These are phyloP conservation scores for Naganishia randhawae DNA, from an alignment of 768 basidiomycete genomes.

Conservation along the genomic window DNA sequence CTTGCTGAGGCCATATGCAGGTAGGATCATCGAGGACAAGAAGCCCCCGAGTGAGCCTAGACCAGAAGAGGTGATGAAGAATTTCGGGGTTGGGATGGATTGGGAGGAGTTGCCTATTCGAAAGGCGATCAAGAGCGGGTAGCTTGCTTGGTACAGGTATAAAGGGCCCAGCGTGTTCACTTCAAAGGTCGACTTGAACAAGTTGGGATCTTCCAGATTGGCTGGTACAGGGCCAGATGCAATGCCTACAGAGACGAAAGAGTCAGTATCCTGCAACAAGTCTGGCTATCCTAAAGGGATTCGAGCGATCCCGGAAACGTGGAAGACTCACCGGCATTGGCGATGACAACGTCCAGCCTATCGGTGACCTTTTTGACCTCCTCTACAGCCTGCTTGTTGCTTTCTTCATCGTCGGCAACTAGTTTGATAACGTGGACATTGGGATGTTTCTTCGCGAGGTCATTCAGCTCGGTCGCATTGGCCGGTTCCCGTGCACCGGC, in stretches of 20 bases:
- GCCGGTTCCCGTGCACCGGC: conserved; percentile 30
- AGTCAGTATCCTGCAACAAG: not conserved
- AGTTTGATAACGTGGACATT: conserved; percentile 31
- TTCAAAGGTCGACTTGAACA: conserved; percentile 5
- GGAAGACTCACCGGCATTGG: conserved; percentile 35
- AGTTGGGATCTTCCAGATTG: not conserved
- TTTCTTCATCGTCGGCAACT: conserved; percentile 32
- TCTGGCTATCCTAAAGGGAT: not conserved
- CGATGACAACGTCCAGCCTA: conserved; percentile 39
- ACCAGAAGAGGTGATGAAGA: conserved; percentile 28
- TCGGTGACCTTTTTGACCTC: conserved; percentile 33
- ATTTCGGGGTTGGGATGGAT: conserved; percentile 6
- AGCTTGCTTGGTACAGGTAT: conserved; percentile 27
- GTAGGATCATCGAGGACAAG: not conserved
- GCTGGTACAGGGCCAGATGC: not conserved
- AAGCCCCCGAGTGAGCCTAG: not conserved
- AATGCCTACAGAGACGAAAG: not conserved
- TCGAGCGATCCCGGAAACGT: no score
- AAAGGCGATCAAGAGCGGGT: conserved; percentile 15
- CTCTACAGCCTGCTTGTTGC: conserved; percentile 33
- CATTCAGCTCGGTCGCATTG: conserved; percentile 13
- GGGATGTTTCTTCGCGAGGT: conserved; percentile 20
- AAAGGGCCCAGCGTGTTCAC: conserved; percentile 31
- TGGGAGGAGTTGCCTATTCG: not conserved
- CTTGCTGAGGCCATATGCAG: conserved; percentile 30